A percentile compares a stretch with the other conserved stretches of the same genome.
Evolutionary conservation across 768 basidiomycete genomes (phyloP).

Genomic region (Panaeolus cyanescens): DNA sequence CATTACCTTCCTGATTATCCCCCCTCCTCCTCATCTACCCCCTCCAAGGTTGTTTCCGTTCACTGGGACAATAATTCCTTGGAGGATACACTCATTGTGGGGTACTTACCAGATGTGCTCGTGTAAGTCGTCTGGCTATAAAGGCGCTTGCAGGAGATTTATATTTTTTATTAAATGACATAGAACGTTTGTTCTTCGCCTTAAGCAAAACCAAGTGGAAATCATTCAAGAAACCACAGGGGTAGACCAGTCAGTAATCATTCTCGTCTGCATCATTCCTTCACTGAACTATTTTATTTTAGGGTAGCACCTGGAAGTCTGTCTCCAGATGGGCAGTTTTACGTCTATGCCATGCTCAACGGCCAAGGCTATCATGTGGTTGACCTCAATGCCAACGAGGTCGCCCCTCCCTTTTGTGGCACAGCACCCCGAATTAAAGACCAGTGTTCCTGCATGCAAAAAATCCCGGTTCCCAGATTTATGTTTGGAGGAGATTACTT

Average conservation of each 20-base stretch:
- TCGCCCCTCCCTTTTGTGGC: too few relatives aligned
- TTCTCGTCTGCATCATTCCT: background rate
- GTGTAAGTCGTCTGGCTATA: background rate
- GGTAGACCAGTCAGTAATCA: background rate
- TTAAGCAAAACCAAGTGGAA: background rate
- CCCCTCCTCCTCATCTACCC: background rate
- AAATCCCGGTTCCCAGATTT: background rate
- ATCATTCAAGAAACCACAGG: background rate
- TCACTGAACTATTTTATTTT: background rate
- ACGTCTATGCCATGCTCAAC: background rate
- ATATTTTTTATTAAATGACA: background rate
- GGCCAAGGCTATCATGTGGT: background rate
- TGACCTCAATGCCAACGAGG: background rate
- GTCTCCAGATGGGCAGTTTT: background rate
- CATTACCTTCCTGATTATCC: background rate
- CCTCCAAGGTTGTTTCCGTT: background rate
- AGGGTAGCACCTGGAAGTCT: background rate
- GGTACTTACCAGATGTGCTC: background rate
- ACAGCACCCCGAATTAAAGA: too few relatives aligned
- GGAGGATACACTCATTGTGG: background rate
- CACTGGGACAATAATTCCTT: background rate
- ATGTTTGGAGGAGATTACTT: background rate
- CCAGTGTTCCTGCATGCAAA: too few relatives aligned
- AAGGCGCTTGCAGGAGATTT: background rate
- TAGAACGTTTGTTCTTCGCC: background rate